Base-by-base conservation (phyloP, 148 eudicot genomes). In the Talinum fruticosum region DNA sequence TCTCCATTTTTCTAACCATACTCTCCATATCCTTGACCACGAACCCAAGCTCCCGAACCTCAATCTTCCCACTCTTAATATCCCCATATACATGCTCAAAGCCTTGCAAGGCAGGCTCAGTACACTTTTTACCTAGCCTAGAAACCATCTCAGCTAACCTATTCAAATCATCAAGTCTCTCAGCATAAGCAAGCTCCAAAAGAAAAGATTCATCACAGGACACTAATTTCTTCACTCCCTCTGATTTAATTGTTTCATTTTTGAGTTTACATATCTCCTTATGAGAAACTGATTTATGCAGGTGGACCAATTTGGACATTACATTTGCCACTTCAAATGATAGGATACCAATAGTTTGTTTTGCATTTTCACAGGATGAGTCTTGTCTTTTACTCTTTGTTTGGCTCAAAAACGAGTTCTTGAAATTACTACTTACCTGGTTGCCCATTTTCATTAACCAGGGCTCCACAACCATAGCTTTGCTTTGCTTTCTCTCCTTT, bases 291-390 rank as follows among this genome's bases (percentile, higher is more conserved):
- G 97, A 91, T 72, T 90, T 93, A 66, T 95, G 90, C 10, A 95
- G 83, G 53, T 85, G 89, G 0, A 90, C 84, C 53, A 91, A 84
- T 59, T 91, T 91, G n/a, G 96, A 95, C 99, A 95, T 93, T 34
- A 90, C 87, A 79, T 93, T 95, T 29, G 99, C 99, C 2, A 91
- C 91, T 64, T 95, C 99, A 76, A 95, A 95, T 12, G 97, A 88
- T 13, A 95, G 80, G 10, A 95, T 95, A 23, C 97, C 99, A 24
- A 92, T 83, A 8, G 16, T 81, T 78, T 85, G 61, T 38, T 83
- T 84, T 26, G 59, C 80, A 53, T 2, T 73, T 73, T 77, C 77
- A 33, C 72, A 54, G 77, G 47, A 53, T 77, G 49, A 64, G 61
- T 74, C 47, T 45, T 69, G 72, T 65, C 72, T 81, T 79, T 75